A percentile compares a stretch with the other conserved stretches of the same genome.
Evolutionary conservation across 2,329 filamentous ascomycete genomes (phyloP).

Genomic region (Aspergillus fructus): DNA sequence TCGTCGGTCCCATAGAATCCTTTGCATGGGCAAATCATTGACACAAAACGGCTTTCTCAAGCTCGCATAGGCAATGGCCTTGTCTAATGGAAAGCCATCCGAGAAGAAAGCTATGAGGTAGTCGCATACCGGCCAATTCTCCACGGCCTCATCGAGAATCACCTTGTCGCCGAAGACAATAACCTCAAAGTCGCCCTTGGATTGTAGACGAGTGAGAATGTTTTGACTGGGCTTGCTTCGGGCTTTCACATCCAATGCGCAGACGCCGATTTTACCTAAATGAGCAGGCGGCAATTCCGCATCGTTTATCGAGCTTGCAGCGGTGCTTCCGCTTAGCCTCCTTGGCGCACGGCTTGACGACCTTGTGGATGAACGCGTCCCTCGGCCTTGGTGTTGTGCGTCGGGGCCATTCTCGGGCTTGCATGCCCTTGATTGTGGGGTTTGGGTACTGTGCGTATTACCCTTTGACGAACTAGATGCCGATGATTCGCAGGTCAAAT

Average conservation of each 20-base stretch:
- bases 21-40: constrained; percentile 96
- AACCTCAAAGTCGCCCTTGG: constrained; percentile 90
- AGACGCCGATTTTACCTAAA: constrained; percentile 79
- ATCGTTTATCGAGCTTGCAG: constrained; percentile 73
- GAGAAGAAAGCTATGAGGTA: constrained; percentile 98
- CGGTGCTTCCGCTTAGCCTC: constrained; percentile 77
- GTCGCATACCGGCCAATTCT: constrained; percentile 95
- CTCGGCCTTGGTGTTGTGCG: constrained; percentile 35
- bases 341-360: constrained; percentile 71
- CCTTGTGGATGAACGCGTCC: constrained; percentile 35
- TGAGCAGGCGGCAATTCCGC: constrained; percentile 49
- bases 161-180: constrained; percentile 99
- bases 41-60: constrained; percentile 94
- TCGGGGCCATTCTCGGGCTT: constrained; percentile 26
- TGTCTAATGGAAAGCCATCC: constrained; percentile 93
- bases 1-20: constrained; percentile 91
- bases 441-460: constrained; percentile 10
- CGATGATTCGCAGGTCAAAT: constrained; percentile 18
- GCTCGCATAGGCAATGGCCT: constrained; percentile 93
- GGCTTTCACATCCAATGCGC: constrained; percentile 92
- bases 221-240: constrained; percentile 96
- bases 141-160: constrained; percentile 92
- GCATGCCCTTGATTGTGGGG: constrained; percentile 17
- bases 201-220: constrained; percentile 87
- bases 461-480: constrained; percentile 16